Percentiles rank a stretch among this genome's conserved stretches.
phyloP scores from a whole-genome alignment of 495 filamentous ascomycete genomes.

The Annulohypoxylon stygium region DNA sequence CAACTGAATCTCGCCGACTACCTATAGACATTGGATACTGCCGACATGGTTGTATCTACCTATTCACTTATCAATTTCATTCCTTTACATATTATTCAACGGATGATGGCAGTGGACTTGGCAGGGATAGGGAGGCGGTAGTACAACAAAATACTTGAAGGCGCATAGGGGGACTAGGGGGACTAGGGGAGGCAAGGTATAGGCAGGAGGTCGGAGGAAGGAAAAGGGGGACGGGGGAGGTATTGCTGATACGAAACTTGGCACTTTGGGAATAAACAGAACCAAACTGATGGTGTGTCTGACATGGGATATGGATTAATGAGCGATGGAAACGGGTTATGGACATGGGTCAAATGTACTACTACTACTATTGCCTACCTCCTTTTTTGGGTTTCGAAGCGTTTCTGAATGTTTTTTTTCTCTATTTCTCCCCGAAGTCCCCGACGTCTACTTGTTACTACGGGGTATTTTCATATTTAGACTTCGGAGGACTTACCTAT shows the following conservation, averaged over 20 bases:
- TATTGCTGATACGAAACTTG: constrained; percentile 9
- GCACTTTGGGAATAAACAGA: constrained; percentile 9
- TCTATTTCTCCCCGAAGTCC: constrained; percentile 4
- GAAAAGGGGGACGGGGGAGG: constrained; percentile 10
- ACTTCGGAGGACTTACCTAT: constrained; percentile 2
- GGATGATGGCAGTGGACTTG: neutral
- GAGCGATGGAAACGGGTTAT: constrained; percentile 16
- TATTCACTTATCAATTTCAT: constrained; percentile 7
- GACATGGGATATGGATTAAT: constrained; percentile 33
- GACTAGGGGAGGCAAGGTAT: neutral
- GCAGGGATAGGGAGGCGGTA: neutral
- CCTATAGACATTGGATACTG: neutral
- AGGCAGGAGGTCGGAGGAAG: neutral
- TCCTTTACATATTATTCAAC: neutral
- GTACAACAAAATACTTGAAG: neutral
- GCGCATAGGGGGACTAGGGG: neutral
- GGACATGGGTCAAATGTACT: constrained; percentile 27
- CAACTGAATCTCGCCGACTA: neutral
- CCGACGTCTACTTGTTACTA: neutral
- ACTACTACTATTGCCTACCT: constrained; percentile 12
- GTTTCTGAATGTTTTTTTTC: constrained; percentile 15
- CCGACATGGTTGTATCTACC: neutral
- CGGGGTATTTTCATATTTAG: neutral
- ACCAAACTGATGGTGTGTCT: constrained; percentile 17
- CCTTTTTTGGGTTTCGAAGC: constrained; percentile 18